Conservation (phyloP, 176 grass and related monocot species). For the Avena atlantica region DNA sequence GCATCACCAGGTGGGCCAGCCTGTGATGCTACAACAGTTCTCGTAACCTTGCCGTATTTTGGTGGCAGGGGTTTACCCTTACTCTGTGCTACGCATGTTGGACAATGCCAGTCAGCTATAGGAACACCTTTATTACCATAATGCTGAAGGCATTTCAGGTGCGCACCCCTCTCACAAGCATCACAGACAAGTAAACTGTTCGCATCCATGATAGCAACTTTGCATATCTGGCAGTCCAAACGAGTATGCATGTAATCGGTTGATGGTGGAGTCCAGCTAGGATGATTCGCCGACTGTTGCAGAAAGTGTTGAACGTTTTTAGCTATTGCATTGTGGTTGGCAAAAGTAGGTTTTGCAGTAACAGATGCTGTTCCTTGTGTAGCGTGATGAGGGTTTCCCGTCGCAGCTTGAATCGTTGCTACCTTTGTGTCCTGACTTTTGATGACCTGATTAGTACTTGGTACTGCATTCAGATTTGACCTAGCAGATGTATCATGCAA, state of each 20-base stretch:
- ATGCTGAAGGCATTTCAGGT: slow-evolving; percentile 91
- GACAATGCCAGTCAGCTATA: slow-evolving; percentile 96
- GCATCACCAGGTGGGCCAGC: slow-evolving; percentile 48
- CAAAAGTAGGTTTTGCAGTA: slow-evolving; percentile 62
- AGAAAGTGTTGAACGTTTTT: slow-evolving; percentile 73
- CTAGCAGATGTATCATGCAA: slow-evolving; percentile 53
- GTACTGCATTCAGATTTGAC: slow-evolving; percentile 47
- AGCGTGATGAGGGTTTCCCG: slow-evolving; percentile 64
- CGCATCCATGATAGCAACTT: slow-evolving; percentile 66
- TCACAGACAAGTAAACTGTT: slow-evolving; percentile 96
- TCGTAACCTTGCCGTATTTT: slow-evolving; percentile 99
- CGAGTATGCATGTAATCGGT: slow-evolving; percentile 81
- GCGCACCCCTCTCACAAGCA: slow-evolving; percentile 93
- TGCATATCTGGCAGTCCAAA: slow-evolving; percentile 89
- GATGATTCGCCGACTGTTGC: slow-evolving; percentile 55
- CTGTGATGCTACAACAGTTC: slow-evolving; percentile 67
- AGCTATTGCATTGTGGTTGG: slow-evolving; percentile 74
- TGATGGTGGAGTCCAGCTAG: slow-evolving; percentile 89
- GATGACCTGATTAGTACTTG: slow-evolving; percentile 48
- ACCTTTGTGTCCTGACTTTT: slow-evolving; percentile 62
- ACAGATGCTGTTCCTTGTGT: slow-evolving; percentile 50
- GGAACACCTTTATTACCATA: slow-evolving; percentile 81
- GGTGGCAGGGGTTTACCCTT: slow-evolving; percentile 92
- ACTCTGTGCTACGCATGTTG: slow-evolving; percentile 70
- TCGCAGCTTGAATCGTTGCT: slow-evolving; percentile 44